These are phyloP conservation scores for Ramichloridium luteum DNA, from an alignment of 2,329 filamentous ascomycete genomes.

Conservation along the genomic window DNA sequence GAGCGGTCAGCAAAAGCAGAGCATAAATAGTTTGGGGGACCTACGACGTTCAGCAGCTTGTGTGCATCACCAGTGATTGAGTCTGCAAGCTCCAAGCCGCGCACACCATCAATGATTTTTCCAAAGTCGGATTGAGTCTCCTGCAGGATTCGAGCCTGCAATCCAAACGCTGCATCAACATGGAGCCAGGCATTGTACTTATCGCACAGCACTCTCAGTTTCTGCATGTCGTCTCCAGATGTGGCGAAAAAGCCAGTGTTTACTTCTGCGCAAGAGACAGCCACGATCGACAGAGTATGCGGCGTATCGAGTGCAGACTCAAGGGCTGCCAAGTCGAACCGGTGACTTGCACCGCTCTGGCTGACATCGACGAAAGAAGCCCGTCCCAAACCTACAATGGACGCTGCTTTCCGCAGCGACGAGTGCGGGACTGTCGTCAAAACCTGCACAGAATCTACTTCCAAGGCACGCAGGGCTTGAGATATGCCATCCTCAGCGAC, in stretches of 20 bases:
- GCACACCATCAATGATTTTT: slow-evolving; percentile 38
- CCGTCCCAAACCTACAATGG: slow-evolving; percentile 67
- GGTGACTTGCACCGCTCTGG: slow-evolving; percentile 48
- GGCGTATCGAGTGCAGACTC: slow-evolving; percentile 45
- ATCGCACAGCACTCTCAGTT: slow-evolving; percentile 58
- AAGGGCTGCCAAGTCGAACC: slow-evolving; percentile 54
- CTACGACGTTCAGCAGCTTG: slow-evolving; percentile 78
- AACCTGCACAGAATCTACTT: slow-evolving; percentile 58
- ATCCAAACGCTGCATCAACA: slow-evolving; percentile 81
- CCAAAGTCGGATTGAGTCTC: slow-evolving; percentile 41
- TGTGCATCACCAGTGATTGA: slow-evolving; percentile 80
- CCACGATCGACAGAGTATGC: slow-evolving; percentile 57
- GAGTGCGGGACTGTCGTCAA: slow-evolving; percentile 76
- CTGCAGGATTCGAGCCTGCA: slow-evolving; percentile 60
- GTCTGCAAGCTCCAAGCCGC: slow-evolving; percentile 69
- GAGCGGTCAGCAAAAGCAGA: slow-evolving; percentile 2
- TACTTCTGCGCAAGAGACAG: slow-evolving; percentile 75
- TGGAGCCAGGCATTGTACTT: slow-evolving; percentile 73
- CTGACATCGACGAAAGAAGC: slow-evolving; percentile 51
- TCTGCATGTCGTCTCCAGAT: slow-evolving; percentile 45
- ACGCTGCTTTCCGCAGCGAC: slow-evolving; percentile 71
- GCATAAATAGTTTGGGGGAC: slow-evolving; percentile 22
- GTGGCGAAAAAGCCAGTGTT: slow-evolving; percentile 77
- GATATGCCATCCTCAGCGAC: slow-evolving; percentile 61
- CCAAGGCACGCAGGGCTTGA: slow-evolving; percentile 50